phyloP scores from a whole-genome alignment of 495 filamentous ascomycete species.

The Tricharina praecox region DNA sequence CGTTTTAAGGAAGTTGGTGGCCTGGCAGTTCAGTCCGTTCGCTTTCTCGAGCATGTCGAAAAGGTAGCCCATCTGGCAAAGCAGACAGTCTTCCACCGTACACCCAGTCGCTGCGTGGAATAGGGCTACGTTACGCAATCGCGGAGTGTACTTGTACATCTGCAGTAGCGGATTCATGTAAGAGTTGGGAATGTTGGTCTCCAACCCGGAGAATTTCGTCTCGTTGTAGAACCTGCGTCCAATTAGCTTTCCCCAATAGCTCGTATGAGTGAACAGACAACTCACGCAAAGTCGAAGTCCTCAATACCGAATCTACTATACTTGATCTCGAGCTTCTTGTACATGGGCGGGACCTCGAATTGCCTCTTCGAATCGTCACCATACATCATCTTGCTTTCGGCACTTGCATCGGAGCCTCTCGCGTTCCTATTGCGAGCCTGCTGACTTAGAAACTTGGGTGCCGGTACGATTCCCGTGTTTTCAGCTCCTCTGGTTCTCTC shows the following conservation, averaged over 20 bases:
- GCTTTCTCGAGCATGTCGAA: conserved; percentile 98
- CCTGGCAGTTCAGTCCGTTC: conserved; percentile 79
- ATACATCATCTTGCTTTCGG: conserved; percentile 43
- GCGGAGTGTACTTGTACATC: conserved; percentile 72
- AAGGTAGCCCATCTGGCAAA: conserved; percentile 89
- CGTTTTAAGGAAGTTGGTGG: conserved; percentile 87
- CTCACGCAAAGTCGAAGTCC: conserved; percentile 90
- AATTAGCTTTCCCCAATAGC: no score
- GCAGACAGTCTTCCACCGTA: conserved; percentile 59
- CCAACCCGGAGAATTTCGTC: conserved; percentile 72
- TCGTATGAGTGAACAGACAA: no score
- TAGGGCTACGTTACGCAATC: conserved; percentile 78
- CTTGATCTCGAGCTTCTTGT: conserved; percentile 84
- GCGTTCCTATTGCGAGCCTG: conserved; percentile 53
- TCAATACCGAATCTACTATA: conserved; percentile 95
- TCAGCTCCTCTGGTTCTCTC: conserved; percentile 39
- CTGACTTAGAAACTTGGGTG: conserved; percentile 85
- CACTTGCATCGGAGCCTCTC: conserved; percentile 30
- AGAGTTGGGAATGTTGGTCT: conserved; percentile 90
- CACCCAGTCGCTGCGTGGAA: conserved; percentile 75
- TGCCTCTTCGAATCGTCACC: conserved; percentile 33
- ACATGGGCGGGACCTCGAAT: conserved; percentile 63
- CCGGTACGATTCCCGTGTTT: conserved; percentile 30
- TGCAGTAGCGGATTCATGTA: conserved; percentile 91
- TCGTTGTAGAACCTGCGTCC: conserved; percentile 68